These are phyloP conservation scores for Auriscalpium microsporum DNA, from an alignment of 768 basidiomycete species.

Conservation along the genomic window DNA sequence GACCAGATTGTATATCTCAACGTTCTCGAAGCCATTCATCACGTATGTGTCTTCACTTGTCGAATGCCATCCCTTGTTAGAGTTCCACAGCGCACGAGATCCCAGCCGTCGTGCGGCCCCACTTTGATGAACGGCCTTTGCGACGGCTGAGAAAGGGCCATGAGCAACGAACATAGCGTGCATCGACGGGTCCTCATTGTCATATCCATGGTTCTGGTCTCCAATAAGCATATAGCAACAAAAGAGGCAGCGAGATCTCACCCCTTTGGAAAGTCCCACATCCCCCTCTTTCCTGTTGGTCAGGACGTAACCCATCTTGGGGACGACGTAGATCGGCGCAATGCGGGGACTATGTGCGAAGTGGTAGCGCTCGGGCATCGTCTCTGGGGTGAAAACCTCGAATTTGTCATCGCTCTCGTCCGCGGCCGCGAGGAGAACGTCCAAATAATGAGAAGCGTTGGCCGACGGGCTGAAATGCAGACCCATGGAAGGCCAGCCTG, in stretches of 20 bases:
- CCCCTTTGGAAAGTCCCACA: constrained; percentile 64
- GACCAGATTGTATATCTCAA: constrained; percentile 80
- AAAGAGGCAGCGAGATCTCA: constrained; percentile 28
- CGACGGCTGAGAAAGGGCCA: constrained; percentile 72
- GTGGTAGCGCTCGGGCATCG: constrained; percentile 79
- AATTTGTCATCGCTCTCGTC: constrained; percentile 55
- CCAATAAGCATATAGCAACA: background rate
- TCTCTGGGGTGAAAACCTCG: constrained; percentile 66
- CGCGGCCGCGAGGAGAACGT: constrained; percentile 45
- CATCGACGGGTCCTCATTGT: constrained; percentile 72
- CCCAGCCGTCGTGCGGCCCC: constrained; percentile 7
- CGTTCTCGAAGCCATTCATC: constrained; percentile 78
- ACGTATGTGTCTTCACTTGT: constrained; percentile 56
- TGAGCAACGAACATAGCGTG: constrained; percentile 87
- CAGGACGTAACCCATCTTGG: constrained; percentile 71
- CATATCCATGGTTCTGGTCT: constrained; percentile 79
- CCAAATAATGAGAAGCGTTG: constrained; percentile 49
- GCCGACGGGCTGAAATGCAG: constrained; percentile 58
- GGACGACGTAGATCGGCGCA: constrained; percentile 81
- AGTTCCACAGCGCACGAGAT: constrained; percentile 21
- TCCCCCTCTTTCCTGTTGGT: constrained; percentile 57
- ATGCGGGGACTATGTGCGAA: constrained; percentile 69
- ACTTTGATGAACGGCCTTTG: constrained; percentile 47
- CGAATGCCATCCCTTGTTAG: constrained; percentile 57
- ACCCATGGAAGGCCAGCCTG: constrained; percentile 86